Evolutionary conservation across 805 yeast species (phyloP).

Genomic region (Kodamaea nitidulidarum): DNA sequence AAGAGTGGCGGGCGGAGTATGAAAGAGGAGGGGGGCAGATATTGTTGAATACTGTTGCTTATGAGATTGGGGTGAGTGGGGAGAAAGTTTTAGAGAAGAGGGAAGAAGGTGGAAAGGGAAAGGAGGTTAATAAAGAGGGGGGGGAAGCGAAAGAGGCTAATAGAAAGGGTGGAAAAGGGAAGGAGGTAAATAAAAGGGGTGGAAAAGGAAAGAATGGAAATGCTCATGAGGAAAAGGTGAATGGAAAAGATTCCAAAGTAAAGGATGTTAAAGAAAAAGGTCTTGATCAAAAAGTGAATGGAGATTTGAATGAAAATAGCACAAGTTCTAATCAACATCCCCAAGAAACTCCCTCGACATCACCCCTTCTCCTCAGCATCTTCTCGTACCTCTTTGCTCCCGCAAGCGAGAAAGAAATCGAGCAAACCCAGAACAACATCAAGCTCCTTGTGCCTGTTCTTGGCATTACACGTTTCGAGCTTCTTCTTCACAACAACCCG

Average conservation of each 20-base stretch:
- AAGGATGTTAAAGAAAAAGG: too few relatives aligned
- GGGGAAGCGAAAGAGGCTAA: too few relatives aligned
- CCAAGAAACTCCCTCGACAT: too few relatives aligned
- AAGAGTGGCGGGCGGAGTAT: conserved; percentile 20
- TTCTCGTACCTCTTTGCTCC: conserved; percentile 42
- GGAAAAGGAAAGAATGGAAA: background rate
- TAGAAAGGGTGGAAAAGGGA: too few relatives aligned
- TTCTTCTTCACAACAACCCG: conserved; percentile 49
- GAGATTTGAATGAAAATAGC: too few relatives aligned
- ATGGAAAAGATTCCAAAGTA: background rate
- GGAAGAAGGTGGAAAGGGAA: conserved; percentile 11
- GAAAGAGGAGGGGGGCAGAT: conserved; percentile 32
- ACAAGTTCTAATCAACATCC: too few relatives aligned
- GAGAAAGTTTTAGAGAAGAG: conserved; percentile 13
- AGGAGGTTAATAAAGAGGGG: conserved; percentile 29
- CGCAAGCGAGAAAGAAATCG: conserved; percentile 25
- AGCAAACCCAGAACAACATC: conserved; percentile 22
- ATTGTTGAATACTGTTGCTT: conserved; percentile 48
- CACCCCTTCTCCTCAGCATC: conserved; percentile 47
- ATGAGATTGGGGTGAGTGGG: conserved; percentile 46
- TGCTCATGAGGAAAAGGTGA: background rate
- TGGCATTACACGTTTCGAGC: conserved; percentile 45
- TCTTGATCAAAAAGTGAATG: too few relatives aligned
- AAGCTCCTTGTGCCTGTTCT: conserved; percentile 28
- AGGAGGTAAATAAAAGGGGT: too few relatives aligned